Conservation (phyloP, 1,139 yeast species). For the Candida frijolesensis region DNA sequence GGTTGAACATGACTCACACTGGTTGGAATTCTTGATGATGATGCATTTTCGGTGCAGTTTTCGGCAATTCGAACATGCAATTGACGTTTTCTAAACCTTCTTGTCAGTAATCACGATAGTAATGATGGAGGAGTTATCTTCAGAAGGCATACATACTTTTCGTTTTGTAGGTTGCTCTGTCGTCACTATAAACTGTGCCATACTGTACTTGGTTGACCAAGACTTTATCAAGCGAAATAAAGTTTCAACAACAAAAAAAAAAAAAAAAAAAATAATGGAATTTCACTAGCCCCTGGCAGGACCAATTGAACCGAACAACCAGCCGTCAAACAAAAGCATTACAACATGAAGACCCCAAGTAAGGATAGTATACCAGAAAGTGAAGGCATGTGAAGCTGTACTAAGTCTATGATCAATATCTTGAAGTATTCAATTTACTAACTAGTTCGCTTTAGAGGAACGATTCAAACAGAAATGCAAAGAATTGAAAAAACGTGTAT, state of each 20-base stretch:
- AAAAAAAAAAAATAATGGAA: not conserved
- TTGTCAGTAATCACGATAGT: not conserved
- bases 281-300: not conserved
- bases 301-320: not conserved
- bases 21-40: not conserved
- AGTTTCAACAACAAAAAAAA: not conserved
- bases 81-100: constrained; percentile 7
- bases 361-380: constrained; percentile 43
- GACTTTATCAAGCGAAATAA: not conserved
- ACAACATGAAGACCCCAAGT: constrained; percentile 15
- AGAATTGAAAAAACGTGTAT: constrained; percentile 71
- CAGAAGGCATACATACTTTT: constrained; percentile 6
- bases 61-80: constrained; percentile 10
- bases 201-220: not conserved
- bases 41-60: constrained; percentile 9
- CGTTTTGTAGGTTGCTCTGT: constrained; percentile 9
- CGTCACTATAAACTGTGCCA: constrained; percentile 8
- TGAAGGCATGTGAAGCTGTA: constrained; percentile 36
- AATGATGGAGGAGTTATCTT: not conserved
- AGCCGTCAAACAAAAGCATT: constrained; percentile 1
- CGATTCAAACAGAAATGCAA: constrained; percentile 62
- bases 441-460: constrained; percentile 28
- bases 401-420: too few relatives aligned
- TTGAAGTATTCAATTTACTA: constrained; percentile 9
- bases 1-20: constrained; percentile 4